Base-by-base conservation (phyloP, 1,139 yeast species). In the Yamadazyma conglobata region DNA sequence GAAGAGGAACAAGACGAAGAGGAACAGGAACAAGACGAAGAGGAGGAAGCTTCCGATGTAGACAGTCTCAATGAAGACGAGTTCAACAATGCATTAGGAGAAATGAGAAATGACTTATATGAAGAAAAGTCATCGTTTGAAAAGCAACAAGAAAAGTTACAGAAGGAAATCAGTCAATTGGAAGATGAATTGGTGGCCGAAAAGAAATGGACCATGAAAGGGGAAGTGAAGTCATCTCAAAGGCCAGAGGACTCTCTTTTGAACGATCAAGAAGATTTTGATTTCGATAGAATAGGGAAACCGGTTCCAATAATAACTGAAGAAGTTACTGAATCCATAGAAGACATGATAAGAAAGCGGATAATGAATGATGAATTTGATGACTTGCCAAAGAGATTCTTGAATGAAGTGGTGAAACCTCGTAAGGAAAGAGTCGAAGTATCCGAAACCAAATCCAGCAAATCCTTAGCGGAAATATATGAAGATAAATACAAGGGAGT, bases 191-290 rank as follows among this genome's bases (percentile, higher is more conserved):
- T 93, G 17, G 79, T 91, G 16, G 91, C 88, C 2, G 91, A 84
- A 39, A 91, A 91, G 64, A 80, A 80, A 48, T 91, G 98, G 98
- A 79, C 95, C 6, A 72, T 89, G 72, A 83, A 80, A 52, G 98
- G 98, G 57, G 98, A 91, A 59, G 88, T 87, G 2, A 73, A 75
- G 31, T 85, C 89, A 1, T 75, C 71, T 40, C 86, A 82, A 44
- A 74, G 98, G 50, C 95, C 95, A 4, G 65, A 69, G 29, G 96
- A 91, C 58, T 82, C 97, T 1, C 64, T 91, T 22, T 52, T 68
- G 37, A 68, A 63, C 34, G 72, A 66, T 37, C 56, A 60, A 6
- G 71, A 62, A 32, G 55, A 42, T 25, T 55, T 68, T 30, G 67
- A 63, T 32, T 68, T 68, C 34, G 74, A 68, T 41, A 60, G 73